Evolutionary conservation across 257 asterid species (phyloP).

Genomic region (Mitragyna speciosa): DNA sequence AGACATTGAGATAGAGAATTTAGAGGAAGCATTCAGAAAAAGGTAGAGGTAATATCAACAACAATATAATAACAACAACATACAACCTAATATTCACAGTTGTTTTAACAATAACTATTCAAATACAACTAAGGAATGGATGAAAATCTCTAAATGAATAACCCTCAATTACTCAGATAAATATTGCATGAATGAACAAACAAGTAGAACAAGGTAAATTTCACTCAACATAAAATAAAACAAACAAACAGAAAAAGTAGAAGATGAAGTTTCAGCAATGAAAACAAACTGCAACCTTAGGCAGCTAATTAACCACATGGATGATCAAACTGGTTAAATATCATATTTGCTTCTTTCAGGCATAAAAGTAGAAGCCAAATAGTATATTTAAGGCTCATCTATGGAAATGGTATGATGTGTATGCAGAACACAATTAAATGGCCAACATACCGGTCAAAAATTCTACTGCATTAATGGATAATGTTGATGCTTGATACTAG

Average conservation of each 20-base stretch:
- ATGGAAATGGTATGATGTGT: too few species aligned
- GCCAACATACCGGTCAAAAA: background rate
- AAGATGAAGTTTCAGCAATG: background rate
- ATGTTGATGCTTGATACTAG: background rate
- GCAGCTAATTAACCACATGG: too few species aligned
- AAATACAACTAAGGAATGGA: background rate
- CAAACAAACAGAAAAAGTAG: background rate
- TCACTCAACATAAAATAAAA: background rate
- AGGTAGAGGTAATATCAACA: too few species aligned
- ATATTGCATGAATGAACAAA: background rate
- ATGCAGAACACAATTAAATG: background rate
- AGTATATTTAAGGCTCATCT: background rate
- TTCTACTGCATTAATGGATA: background rate
- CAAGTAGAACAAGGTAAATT: background rate
- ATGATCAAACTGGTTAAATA: background rate
- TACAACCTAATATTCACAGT: too few species aligned
- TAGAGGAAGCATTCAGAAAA: too few species aligned
- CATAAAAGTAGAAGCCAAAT: background rate
- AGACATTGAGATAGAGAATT: background rate
- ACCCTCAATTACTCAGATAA: too few species aligned
- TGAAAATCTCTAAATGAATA: too few species aligned
- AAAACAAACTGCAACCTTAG: too few species aligned
- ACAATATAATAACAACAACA: too few species aligned
- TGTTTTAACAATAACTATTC: background rate
- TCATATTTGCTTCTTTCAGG: background rate